Conservation (phyloP, 306 rosid genomes). For the Gillenia trifoliata region DNA sequence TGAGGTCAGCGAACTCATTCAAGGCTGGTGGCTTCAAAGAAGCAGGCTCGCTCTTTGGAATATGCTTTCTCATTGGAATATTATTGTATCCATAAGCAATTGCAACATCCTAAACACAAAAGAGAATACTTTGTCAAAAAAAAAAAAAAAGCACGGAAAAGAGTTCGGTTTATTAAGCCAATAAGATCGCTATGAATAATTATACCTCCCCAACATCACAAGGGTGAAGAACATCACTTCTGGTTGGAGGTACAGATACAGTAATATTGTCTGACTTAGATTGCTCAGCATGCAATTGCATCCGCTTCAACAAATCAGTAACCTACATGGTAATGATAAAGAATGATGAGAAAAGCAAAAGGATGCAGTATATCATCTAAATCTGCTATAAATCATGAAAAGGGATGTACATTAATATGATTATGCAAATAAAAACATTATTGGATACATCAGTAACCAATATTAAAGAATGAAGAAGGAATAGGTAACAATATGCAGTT, state of each 20-base stretch:
- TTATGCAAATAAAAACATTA: neutral
- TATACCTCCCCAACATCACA: slow-evolving; percentile 96
- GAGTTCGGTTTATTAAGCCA: slow-evolving; percentile 5
- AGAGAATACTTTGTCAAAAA: slow-evolving; percentile 9
- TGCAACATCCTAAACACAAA: slow-evolving; percentile 71
- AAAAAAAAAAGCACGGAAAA: neutral
- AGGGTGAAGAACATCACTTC: slow-evolving; percentile 94
- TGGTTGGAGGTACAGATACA: slow-evolving; percentile 80
- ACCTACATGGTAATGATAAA: slow-evolving; percentile 44
- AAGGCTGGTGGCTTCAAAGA: slow-evolving; percentile 69
- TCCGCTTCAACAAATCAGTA: slow-evolving; percentile 61
- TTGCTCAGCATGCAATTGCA: slow-evolving; percentile 70
- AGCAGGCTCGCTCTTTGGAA: slow-evolving; percentile 60
- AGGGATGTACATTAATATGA: no score
- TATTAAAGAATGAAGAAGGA: neutral
- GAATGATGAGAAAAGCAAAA: neutral
- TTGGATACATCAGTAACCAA: neutral
- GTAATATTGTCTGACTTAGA: slow-evolving; percentile 38
- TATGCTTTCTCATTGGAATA: slow-evolving; percentile 47
- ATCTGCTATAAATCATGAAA: neutral
- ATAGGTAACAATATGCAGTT: neutral
- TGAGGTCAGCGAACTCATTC: slow-evolving; percentile 75
- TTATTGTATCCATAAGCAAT: slow-evolving; percentile 85
- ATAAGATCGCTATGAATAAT: neutral
- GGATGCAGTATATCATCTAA: neutral